Evolutionary conservation across 768 basidiomycete genomes (phyloP).

Genomic region (Antrodiella citrinella): DNA sequence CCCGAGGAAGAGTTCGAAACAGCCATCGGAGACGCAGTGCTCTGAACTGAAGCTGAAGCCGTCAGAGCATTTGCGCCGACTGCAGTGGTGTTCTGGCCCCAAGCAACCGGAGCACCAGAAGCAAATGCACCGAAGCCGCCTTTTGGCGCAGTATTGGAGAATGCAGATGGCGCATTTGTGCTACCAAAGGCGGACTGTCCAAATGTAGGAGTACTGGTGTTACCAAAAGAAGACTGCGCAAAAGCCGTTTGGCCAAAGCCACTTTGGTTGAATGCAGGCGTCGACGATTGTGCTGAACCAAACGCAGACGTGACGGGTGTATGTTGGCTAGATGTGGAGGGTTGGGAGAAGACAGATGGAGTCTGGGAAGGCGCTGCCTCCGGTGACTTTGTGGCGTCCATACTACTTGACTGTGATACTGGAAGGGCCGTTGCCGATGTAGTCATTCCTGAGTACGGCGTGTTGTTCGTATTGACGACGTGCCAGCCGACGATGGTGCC

Average conservation of each 20-base stretch:
- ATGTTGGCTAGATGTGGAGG: conserved; percentile 13
- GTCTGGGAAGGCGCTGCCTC: conserved; percentile 1
- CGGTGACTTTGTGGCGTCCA: conserved; percentile 2
- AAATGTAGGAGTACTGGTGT: conserved; percentile 3
- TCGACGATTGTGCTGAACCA: conserved; percentile 24
- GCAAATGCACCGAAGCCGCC: conserved; percentile 9
- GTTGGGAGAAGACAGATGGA: conserved; percentile 6
- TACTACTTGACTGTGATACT: background rate
- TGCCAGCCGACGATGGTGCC: conserved; percentile 73
- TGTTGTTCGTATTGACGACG: conserved; percentile 46
- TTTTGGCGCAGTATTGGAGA: background rate
- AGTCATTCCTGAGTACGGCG: conserved; percentile 50
- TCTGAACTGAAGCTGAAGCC: background rate
- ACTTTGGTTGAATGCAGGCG: conserved; percentile 19
- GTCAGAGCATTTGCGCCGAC: background rate
- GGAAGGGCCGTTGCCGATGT: conserved; percentile 12
- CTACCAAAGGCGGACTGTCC: conserved; percentile 14
- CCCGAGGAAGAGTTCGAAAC: background rate
- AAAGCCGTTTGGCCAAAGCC: conserved; percentile 24
- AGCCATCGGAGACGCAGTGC: background rate
- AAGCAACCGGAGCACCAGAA: background rate
- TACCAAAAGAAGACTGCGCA: conserved; percentile 14
- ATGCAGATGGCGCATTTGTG: background rate
- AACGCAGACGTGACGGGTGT: conserved; percentile 17
- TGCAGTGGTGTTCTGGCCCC: background rate